A percentile compares a stretch with the other conserved stretches of the same genome.
phyloP scores from a whole-genome alignment of 257 asterid genomes.

The Capsicum rhomboideum region DNA sequence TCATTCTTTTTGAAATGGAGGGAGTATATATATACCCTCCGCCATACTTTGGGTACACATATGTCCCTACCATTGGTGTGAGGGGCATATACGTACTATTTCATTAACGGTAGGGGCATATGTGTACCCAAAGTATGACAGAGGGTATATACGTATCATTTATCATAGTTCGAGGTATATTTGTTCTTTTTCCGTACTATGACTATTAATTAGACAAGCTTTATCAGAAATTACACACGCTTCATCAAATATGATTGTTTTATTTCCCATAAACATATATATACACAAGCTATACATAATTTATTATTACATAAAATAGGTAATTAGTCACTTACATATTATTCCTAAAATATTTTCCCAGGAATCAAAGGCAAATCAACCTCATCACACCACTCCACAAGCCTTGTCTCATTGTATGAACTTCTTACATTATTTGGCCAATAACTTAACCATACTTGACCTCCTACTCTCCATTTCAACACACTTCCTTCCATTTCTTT shows the following conservation, averaged over 20 bases:
- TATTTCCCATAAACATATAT: neutral
- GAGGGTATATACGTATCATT: no score
- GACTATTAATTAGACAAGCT: neutral
- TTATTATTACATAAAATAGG: neutral
- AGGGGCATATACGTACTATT: no score
- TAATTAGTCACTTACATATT: neutral
- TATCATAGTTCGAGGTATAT: no score
- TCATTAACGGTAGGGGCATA: no score
- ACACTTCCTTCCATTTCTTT: conserved; percentile 93
- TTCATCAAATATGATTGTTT: neutral
- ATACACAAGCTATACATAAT: neutral
- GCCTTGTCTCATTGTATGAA: conserved; percentile 57
- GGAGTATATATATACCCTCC: no score
- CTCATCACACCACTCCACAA: conserved; percentile 80
- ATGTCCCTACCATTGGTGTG: no score
- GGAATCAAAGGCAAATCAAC: conserved; percentile 80
- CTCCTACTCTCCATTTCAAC: conserved; percentile 83
- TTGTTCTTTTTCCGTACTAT: no score
- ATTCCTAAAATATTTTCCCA: neutral
- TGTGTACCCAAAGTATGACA: no score
- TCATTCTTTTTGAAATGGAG: no score
- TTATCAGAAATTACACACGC: neutral
- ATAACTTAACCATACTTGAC: conserved; percentile 70
- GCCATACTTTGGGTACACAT: no score
- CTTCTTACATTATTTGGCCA: conserved; percentile 46